Evolutionary conservation across 768 basidiomycete genomes (phyloP).

Genomic region (Boletus speciosus): DNA sequence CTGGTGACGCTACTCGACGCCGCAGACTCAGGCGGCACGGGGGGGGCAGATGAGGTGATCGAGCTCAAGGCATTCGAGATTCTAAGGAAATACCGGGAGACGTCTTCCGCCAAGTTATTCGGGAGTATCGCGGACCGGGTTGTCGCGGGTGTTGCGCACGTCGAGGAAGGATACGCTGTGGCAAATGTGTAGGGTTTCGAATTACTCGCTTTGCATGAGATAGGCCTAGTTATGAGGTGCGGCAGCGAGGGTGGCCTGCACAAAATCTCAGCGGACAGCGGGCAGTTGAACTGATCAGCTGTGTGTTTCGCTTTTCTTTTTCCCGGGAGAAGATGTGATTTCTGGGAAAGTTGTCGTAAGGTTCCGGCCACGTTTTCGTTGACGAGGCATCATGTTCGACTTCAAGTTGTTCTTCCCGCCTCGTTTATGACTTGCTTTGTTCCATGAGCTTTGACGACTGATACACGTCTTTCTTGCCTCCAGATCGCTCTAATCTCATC

Average conservation of each 20-base stretch:
- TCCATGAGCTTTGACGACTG: constrained; percentile 29
- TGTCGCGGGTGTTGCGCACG: constrained; percentile 27
- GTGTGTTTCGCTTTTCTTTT: not conserved
- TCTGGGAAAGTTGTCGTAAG: constrained; percentile 29
- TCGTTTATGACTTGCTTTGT: constrained; percentile 29
- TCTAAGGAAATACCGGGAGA: constrained; percentile 59
- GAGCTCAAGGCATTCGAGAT: constrained; percentile 44
- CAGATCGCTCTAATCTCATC: constrained; percentile 5
- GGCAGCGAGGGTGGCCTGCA: not conserved
- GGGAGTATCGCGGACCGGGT: constrained; percentile 49
- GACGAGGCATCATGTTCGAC: constrained; percentile 25
- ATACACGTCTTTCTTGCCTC: constrained; percentile 21
- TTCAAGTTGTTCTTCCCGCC: constrained; percentile 14
- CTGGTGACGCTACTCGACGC: constrained; percentile 84
- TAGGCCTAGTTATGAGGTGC: not conserved
- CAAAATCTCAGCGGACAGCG: not conserved
- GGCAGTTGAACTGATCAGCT: not conserved
- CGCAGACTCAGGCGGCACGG: constrained; percentile 33
- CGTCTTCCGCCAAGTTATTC: constrained; percentile 70
- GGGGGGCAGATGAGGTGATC: constrained; percentile 22
- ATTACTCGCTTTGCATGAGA: not conserved
- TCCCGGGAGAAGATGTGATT: not conserved
- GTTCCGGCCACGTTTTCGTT: constrained; percentile 23
- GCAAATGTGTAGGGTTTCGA: not conserved
- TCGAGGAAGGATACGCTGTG: constrained; percentile 10